Conservation (phyloP, 2,329 filamentous ascomycete genomes). For the Fulvia fulva region DNA sequence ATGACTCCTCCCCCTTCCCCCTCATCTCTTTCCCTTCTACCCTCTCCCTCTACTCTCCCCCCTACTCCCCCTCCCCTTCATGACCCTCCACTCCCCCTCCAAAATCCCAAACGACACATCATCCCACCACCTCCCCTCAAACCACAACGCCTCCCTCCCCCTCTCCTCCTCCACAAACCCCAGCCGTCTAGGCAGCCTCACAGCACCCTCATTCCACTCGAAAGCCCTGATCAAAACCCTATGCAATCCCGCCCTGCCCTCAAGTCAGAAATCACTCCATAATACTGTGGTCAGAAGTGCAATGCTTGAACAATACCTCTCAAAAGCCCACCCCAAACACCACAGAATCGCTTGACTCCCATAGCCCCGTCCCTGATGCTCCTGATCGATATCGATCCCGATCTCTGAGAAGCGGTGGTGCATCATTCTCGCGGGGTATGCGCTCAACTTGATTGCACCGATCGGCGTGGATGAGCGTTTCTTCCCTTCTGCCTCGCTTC, state of each 20-base stretch:
- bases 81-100: constrained; percentile 2
- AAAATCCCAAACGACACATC: constrained; percentile 1
- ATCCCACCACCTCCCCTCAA: not conserved
- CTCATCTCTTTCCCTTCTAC: not conserved
- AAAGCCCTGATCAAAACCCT: not conserved
- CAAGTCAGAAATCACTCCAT: too few species aligned
- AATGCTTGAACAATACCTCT: too few species aligned
- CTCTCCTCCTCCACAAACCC: not conserved
- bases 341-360: constrained; percentile 1
- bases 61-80: not conserved
- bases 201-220: not conserved
- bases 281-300: too few species aligned
- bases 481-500: too few species aligned
- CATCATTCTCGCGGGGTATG: not conserved
- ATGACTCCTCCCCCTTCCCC: not conserved
- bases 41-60: too few species aligned
- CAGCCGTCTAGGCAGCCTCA: not conserved
- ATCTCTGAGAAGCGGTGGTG: not conserved
- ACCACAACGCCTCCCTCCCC: not conserved
- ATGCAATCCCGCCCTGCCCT: not conserved
- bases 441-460: not conserved
- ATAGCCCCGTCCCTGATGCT: constrained; percentile 1
- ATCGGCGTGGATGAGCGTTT: not conserved
- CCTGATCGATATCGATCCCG: not conserved
- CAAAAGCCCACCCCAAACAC: constrained; percentile 1